These are phyloP conservation scores for Seiridium cupressi DNA, from an alignment of 2,329 filamentous ascomycete genomes.

Conservation along the genomic window DNA sequence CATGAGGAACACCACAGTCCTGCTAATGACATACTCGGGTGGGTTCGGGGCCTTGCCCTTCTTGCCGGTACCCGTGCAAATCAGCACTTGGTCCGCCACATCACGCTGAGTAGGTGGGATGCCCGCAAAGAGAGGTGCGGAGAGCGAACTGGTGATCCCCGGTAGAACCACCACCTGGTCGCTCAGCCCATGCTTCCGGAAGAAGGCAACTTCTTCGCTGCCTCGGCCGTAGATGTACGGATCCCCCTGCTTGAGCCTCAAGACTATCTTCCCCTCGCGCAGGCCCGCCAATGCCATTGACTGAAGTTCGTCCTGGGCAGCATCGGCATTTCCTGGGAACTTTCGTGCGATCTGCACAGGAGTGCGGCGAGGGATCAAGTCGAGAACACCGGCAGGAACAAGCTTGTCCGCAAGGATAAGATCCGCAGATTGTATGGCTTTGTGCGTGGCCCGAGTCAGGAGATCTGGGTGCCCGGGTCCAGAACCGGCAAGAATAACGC, in stretches of 20 bases:
- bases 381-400: conserved; percentile 79
- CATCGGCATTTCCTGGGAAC: conserved; percentile 95
- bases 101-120: conserved; percentile 88
- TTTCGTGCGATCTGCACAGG: conserved; percentile 91
- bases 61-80: conserved; percentile 95
- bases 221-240: conserved; percentile 95
- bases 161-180: conserved; percentile 71
- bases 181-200: conserved; percentile 67
- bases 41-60: conserved; percentile 82
- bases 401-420: conserved; percentile 85
- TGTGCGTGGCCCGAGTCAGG: conserved; percentile 78
- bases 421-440: conserved; percentile 72
- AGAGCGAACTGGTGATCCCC: conserved; percentile 85
- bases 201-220: conserved; percentile 87
- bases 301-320: conserved; percentile 86
- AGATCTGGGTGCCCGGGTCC: conserved; percentile 92
- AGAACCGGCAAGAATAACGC: conserved; percentile 85
- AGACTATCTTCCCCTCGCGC: conserved; percentile 68
- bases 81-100: conserved; percentile 86
- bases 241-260: conserved; percentile 93
- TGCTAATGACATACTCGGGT: conserved; percentile 70
- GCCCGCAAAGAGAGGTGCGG: conserved; percentile 81
- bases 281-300: conserved; percentile 70
- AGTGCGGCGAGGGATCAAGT: conserved; percentile 86
- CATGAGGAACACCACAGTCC: conserved; percentile 95